Conservation (phyloP, 192 early-diverging fungal genomes). For the Chytriomyces confervae region DNA sequence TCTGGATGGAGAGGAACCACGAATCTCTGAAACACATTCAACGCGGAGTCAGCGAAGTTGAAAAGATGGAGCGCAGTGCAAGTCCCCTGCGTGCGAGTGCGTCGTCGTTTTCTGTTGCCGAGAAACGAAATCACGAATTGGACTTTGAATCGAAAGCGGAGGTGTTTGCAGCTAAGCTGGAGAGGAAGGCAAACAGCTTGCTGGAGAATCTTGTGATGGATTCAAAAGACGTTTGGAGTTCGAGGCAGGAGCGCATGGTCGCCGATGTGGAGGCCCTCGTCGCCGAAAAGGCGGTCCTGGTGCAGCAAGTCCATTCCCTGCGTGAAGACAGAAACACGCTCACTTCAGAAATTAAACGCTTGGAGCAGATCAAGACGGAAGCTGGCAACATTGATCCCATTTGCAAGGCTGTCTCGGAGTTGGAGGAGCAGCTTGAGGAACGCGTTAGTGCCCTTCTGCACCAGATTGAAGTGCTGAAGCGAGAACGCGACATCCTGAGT, state of each 20-base stretch:
- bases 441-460: background rate
- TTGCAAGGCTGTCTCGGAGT: background rate
- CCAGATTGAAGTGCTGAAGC: slow-evolving; percentile 1
- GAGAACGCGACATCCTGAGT: slow-evolving; percentile 1
- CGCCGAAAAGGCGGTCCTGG: slow-evolving; percentile 17
- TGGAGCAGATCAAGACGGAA: background rate
- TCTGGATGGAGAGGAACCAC: slow-evolving; percentile 36
- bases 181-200: background rate
- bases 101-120: background rate
- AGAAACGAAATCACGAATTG: background rate
- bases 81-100: background rate
- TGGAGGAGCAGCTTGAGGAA: slow-evolving; percentile 18
- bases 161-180: slow-evolving; percentile 1
- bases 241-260: background rate
- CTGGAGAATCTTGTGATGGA: slow-evolving; percentile 19
- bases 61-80: slow-evolving; percentile 19
- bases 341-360: background rate
- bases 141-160: slow-evolving; percentile 1
- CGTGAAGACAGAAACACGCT: slow-evolving; percentile 2
- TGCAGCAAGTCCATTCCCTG: background rate
- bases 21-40: slow-evolving; percentile 33
- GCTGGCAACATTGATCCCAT: slow-evolving; percentile 1
- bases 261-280: slow-evolving; percentile 15
- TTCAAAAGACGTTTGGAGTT: slow-evolving; percentile 10
- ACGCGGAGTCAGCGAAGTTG: slow-evolving; percentile 26